Percentiles rank a stretch among this genome's conserved stretches.
Evolutionary conservation across 1,284 basidiomycete genomes (phyloP).

Genomic region (Pseudozyma hubeiensis): DNA sequence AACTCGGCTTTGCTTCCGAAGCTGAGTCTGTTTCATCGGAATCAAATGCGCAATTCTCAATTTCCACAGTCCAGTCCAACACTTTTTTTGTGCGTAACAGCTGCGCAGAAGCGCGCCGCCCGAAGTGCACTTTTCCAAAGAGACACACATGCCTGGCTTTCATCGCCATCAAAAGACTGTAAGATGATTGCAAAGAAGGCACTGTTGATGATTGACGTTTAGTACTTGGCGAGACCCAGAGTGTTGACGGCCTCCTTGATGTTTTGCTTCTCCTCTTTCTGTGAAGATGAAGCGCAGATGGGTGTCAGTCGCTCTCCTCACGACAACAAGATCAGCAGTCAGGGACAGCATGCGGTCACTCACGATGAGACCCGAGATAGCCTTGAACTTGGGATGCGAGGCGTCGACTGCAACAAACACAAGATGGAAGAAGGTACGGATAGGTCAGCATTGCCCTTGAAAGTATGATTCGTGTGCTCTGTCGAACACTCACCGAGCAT

Average conservation of each 20-base stretch:
- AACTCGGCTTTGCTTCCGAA: conserved; percentile 5
- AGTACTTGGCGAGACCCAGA: conserved; percentile 46
- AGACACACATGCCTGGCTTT: too few species aligned
- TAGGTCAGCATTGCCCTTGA: background rate
- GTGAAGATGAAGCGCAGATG: background rate
- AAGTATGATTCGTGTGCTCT: background rate
- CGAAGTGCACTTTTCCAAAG: background rate
- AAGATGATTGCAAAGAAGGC: background rate
- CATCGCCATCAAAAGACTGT: background rate
- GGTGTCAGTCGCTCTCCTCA: background rate
- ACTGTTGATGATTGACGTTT: background rate
- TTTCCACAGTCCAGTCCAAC: conserved; percentile 13
- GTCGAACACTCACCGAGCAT: conserved; percentile 71
- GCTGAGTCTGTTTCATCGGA: too few species aligned
- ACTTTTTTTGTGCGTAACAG: conserved; percentile 4
- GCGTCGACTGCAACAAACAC: conserved; percentile 72
- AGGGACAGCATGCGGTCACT: conserved; percentile 11
- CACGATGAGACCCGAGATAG: conserved; percentile 76
- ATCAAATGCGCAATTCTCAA: conserved; percentile 4
- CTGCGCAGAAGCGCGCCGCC: conserved; percentile 8
- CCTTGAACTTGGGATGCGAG: conserved; percentile 77
- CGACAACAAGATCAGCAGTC: background rate
- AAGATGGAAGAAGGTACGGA: background rate
- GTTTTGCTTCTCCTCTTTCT: conserved; percentile 61
- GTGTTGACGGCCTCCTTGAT: conserved; percentile 54